phyloP scores from a whole-genome alignment of 2,329 filamentous ascomycete species.

The Fusarium brachygibbosum region DNA sequence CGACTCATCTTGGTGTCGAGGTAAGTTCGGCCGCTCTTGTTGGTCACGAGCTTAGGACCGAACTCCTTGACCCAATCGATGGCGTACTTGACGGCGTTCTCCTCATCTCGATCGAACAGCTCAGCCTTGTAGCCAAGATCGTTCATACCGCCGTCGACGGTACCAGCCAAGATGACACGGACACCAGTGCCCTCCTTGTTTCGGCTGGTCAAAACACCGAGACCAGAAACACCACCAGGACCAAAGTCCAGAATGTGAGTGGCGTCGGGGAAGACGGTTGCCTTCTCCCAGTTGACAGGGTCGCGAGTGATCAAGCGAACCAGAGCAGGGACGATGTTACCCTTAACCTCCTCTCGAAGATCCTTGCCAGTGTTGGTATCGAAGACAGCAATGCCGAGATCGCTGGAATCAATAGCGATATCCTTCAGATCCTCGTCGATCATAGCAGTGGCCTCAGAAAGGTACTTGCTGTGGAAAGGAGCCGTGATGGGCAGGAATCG shows the following conservation, averaged over 20 bases:
- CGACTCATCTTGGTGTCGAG: conserved; percentile 98
- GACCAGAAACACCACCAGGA: conserved; percentile 94
- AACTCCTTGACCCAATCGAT: conserved; percentile 98
- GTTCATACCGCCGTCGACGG: conserved; percentile 88
- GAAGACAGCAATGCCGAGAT: conserved; percentile 86
- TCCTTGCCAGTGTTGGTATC: conserved; percentile 92
- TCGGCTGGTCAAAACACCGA: conserved; percentile 95
- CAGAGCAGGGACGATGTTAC: conserved; percentile 87
- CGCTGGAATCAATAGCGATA: conserved; percentile 78
- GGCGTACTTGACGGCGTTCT: conserved; percentile 94
- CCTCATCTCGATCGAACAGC: conserved; percentile 94
- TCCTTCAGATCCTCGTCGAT: conserved; percentile 91
- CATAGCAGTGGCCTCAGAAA: conserved; percentile 82
- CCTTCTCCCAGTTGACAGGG: conserved; percentile 95
- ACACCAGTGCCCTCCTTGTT: conserved; percentile 99
- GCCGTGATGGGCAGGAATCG: conserved; percentile 97
- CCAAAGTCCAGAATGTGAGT: conserved; percentile 98
- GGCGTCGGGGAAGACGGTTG: conserved; percentile 89
- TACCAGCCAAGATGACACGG: conserved; percentile 92
- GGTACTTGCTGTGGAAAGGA: conserved; percentile 97
- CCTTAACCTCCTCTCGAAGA: conserved; percentile 75
- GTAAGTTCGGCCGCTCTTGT: conserved; percentile 87
- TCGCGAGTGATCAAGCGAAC: conserved; percentile 95
- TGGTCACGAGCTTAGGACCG: conserved; percentile 91
- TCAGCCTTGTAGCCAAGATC: conserved; percentile 99